These are phyloP conservation scores for Micractinium conductrix DNA, from an alignment of 139 green algal genomes.

Conservation along the genomic window DNA sequence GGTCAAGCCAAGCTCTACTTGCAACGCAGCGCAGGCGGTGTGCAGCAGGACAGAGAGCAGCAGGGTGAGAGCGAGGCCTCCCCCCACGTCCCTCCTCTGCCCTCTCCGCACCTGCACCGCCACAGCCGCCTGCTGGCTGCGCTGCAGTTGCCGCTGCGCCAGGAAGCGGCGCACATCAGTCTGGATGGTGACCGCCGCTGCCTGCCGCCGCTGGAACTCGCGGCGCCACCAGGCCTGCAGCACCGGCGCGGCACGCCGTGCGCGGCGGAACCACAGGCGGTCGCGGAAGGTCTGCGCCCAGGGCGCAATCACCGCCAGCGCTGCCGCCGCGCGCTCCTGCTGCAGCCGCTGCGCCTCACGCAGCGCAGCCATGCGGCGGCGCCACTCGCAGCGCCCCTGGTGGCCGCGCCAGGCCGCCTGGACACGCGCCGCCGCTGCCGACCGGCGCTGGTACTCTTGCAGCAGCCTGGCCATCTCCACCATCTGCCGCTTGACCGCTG, in stretches of 20 bases:
- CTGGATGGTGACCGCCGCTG: constrained; percentile 41
- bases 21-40: background rate
- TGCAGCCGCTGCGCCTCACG: constrained; percentile 23
- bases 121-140: background rate
- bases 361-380: background rate
- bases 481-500: constrained; percentile 32
- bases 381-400: background rate
- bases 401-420: constrained; percentile 41
- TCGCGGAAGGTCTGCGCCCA: constrained; percentile 43
- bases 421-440: constrained; percentile 44
- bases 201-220: background rate
- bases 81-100: background rate
- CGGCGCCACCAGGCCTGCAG: constrained; percentile 43
- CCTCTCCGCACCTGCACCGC: constrained; percentile 23
- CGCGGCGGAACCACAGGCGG: constrained; percentile 38
- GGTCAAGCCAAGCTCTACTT: background rate
- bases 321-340: constrained; percentile 22
- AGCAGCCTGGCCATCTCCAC: constrained; percentile 44
- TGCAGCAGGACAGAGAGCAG: background rate
- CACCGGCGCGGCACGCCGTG: constrained; percentile 27
- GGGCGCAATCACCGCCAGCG: constrained; percentile 46
- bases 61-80: too few species aligned
- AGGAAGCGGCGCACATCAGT: constrained; percentile 15
- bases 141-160: background rate
- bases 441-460: constrained; percentile 37